Percentiles rank a stretch among this genome's conserved stretches.
Evolutionary conservation across 2,329 filamentous ascomycete genomes (phyloP).

Genomic region (Penicillium sp.): DNA sequence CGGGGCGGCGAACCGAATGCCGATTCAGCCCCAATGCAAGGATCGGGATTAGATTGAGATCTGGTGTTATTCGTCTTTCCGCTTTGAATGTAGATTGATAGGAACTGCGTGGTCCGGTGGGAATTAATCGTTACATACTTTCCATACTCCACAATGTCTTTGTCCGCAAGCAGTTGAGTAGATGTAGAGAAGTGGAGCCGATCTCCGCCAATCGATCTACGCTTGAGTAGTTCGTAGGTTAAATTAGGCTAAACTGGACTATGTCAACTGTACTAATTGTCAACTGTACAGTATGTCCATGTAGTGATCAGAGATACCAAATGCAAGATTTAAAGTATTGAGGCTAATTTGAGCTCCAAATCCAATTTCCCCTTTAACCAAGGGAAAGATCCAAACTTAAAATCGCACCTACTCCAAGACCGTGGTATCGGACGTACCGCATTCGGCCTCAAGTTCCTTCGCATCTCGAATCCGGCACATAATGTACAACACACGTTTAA

Average conservation of each 20-base stretch:
- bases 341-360: neutral
- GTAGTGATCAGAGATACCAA: no score
- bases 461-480: neutral
- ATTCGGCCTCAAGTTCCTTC: conserved; percentile 1
- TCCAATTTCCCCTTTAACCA: neutral
- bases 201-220: neutral
- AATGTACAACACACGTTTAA: neutral
- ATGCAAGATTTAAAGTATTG: neutral
- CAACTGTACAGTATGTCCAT: no score
- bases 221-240: neutral
- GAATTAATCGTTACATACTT: conserved; percentile 2
- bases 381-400: neutral
- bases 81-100: conserved; percentile 20
- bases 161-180: conserved; percentile 21
- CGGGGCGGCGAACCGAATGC: conserved; percentile 27
- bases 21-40: conserved; percentile 13
- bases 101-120: conserved; percentile 13
- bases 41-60: conserved; percentile 11
- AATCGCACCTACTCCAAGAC: neutral
- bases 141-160: conserved; percentile 4
- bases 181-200: neutral
- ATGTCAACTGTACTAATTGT: no score
- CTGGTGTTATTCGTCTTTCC: conserved; percentile 5
- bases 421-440: neutral
- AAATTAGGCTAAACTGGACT: neutral